These are phyloP conservation scores for Leccinellum rugosiceps DNA, from an alignment of 768 basidiomycete genomes.

Conservation along the genomic window DNA sequence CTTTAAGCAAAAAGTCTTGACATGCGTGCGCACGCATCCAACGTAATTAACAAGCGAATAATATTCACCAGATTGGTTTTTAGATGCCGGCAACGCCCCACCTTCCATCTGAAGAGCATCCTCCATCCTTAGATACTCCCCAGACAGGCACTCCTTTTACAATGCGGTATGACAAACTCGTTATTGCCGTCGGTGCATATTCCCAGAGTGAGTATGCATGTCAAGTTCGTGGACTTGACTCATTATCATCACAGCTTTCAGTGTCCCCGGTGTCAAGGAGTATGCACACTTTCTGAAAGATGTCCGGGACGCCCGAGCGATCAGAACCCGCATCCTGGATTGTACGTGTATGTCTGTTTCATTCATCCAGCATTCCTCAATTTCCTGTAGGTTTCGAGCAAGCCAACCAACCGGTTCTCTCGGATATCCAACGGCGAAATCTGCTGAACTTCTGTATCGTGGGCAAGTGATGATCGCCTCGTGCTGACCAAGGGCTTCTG, in stretches of 20 bases:
- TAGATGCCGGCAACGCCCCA: slow-evolving; percentile 65
- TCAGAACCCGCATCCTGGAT: slow-evolving; percentile 71
- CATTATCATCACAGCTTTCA: slow-evolving; percentile 47
- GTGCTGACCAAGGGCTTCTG: neutral
- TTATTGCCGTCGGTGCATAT: slow-evolving; percentile 84
- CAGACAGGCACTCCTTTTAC: slow-evolving; percentile 44
- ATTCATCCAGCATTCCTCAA: slow-evolving; percentile 1
- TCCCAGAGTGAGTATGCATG: slow-evolving; percentile 58
- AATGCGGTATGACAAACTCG: slow-evolving; percentile 73
- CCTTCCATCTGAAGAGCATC: slow-evolving; percentile 28
- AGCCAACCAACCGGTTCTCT: slow-evolving; percentile 75
- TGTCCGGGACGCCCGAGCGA: slow-evolving; percentile 68
- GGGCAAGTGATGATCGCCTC: slow-evolving; percentile 42
- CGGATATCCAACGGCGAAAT: slow-evolving; percentile 69
- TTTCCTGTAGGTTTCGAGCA: slow-evolving; percentile 66
- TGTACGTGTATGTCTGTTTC: slow-evolving; percentile 37
- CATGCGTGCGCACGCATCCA: slow-evolving; percentile 50
- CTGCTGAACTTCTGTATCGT: slow-evolving; percentile 86
- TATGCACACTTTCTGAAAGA: slow-evolving; percentile 82
- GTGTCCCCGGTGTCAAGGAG: slow-evolving; percentile 75
- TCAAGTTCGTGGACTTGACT: slow-evolving; percentile 5
- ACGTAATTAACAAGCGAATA: neutral
- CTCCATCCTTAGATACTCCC: slow-evolving; percentile 13
- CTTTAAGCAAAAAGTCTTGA: slow-evolving; percentile 54
- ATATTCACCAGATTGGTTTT: neutral